A percentile compares a stretch with the other conserved stretches of the same genome.
These are phyloP conservation scores for Lactarius deliciosus DNA, from an alignment of 768 basidiomycete species.

Conservation along the genomic window DNA sequence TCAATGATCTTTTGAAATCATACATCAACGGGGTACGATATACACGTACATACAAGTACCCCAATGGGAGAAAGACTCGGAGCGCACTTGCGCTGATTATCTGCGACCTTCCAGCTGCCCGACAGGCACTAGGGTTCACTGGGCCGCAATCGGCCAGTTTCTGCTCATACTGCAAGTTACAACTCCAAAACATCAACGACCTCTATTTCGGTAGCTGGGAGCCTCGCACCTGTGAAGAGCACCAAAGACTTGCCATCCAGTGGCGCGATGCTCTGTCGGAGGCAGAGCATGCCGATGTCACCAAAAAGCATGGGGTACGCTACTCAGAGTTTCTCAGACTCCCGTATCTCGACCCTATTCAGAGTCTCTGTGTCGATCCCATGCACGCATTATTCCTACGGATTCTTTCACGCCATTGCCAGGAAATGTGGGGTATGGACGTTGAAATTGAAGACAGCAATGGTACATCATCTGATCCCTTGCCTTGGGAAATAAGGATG, in stretches of 20 bases:
- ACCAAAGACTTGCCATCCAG: constrained; percentile 10
- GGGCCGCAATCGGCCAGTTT: too few species aligned
- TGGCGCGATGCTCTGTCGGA: constrained; percentile 30
- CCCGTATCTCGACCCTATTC: constrained; percentile 29
- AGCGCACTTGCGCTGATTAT: constrained; percentile 3
- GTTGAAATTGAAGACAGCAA: not conserved
- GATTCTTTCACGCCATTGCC: constrained; percentile 25
- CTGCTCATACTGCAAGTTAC: too few species aligned
- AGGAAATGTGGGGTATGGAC: constrained; percentile 11
- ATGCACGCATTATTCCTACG: constrained; percentile 33
- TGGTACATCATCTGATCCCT: not conserved
- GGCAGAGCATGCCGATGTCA: constrained; percentile 17
- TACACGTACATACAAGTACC: constrained; percentile 30
- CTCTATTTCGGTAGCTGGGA: too few species aligned
- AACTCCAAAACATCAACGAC: too few species aligned
- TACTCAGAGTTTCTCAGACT: constrained; percentile 30
- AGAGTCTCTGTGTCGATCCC: constrained; percentile 27
- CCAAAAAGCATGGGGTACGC: constrained; percentile 30
- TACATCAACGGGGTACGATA: constrained; percentile 38
- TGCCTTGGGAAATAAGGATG: not conserved
- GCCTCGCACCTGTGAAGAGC: constrained; percentile 1
- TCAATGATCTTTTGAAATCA: constrained; percentile 38
- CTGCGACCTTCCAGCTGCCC: too few species aligned
- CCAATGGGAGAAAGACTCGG: not conserved
- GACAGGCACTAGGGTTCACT: too few species aligned